Evolutionary conservation across 2,329 filamentous ascomycete genomes (phyloP), one percentile per base, ranked within the genome.

Genomic region (Blastomyces gilchristii): DNA sequence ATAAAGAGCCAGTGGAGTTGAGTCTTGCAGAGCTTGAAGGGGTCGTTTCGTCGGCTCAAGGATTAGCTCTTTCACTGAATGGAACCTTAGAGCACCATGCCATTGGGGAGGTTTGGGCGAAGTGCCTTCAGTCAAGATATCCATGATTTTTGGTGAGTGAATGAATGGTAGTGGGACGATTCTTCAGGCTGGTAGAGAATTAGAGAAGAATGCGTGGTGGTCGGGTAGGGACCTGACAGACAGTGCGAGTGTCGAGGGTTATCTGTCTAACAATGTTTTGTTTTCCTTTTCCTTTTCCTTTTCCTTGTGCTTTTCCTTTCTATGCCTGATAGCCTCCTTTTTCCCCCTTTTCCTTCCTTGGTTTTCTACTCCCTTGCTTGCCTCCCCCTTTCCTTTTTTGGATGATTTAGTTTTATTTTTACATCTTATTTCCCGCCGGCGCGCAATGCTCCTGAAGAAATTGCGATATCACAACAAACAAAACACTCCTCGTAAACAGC

Each of bases 51-150:
- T 37, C 37, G 5, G 60, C 60, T 49, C 45, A 50, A 12, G 28
- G 49, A 22, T 49, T 62, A 5, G 22, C 14, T 11, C 28, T n/a
- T 34, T 39, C 39, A 6, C n/a, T 62, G 49, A 31, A 54, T 43
- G 60, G 49, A 47, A 50, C 12, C 3, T 47, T 45, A 12, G 60
- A 62, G 60, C 18, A 56, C 16, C 11, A 31, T n/a, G 49, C 50
- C 7, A 56, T 62, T 54, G 34, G 43, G 37, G 16, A 45, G 37
- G 43, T 47, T 62, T 62, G 60, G 60, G 60, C 28, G 16, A 53
- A 22, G 34, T 41, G 47, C 28, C 25, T 56, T 14, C 28, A 43
- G 50, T 25, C 28, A n/a, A 34, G 50, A 16, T 22, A 47, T 31
- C 25, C 22, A 28, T 59, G 43, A 49, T 18, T 59, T 6, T 45